Percentiles rank a stretch among this genome's conserved stretches.
phyloP scores from a whole-genome alignment of 352 stramenopile genomes.

The Phytophthora sansomeana region DNA sequence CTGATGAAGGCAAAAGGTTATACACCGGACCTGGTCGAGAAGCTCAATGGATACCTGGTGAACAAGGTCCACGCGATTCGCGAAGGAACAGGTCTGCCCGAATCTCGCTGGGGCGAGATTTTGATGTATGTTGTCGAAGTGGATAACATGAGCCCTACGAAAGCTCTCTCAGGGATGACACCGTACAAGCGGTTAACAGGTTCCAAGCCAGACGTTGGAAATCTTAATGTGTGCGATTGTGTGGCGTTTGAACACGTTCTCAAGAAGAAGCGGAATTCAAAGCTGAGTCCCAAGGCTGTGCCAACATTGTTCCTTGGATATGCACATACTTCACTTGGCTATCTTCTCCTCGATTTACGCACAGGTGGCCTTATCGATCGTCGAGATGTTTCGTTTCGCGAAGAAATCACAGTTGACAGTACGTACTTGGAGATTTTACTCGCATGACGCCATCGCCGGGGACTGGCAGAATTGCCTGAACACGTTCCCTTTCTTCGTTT shows the following conservation, averaged over 20 bases:
- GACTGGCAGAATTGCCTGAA: too few species aligned
- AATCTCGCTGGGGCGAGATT: too few species aligned
- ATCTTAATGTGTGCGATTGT: slow-evolving; percentile 5
- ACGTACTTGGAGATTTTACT: slow-evolving; percentile 6
- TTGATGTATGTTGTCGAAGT: too few species aligned
- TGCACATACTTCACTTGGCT: background rate
- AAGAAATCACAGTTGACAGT: slow-evolving; percentile 1
- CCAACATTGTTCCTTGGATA: slow-evolving; percentile 3
- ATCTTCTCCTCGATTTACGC: background rate
- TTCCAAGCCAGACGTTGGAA: too few species aligned
- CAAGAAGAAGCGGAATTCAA: slow-evolving; percentile 9
- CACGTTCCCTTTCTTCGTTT: too few species aligned
- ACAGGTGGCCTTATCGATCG: slow-evolving; percentile 2
- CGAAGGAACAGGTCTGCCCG: slow-evolving; percentile 2
- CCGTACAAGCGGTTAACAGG: too few species aligned
- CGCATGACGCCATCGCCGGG: too few species aligned
- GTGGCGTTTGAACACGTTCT: slow-evolving; percentile 5
- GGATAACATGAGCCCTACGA: too few species aligned
- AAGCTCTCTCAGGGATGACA: too few species aligned
- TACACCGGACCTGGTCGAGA: slow-evolving; percentile 9
- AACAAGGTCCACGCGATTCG: slow-evolving; percentile 5
- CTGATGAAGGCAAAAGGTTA: slow-evolving; percentile 4
- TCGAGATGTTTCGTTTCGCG: slow-evolving; percentile 6
- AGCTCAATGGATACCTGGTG: slow-evolving; percentile 1
- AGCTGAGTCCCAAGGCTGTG: background rate